Conservation (phyloP, 2,329 filamentous ascomycete species). For the Bisporella sp. region DNA sequence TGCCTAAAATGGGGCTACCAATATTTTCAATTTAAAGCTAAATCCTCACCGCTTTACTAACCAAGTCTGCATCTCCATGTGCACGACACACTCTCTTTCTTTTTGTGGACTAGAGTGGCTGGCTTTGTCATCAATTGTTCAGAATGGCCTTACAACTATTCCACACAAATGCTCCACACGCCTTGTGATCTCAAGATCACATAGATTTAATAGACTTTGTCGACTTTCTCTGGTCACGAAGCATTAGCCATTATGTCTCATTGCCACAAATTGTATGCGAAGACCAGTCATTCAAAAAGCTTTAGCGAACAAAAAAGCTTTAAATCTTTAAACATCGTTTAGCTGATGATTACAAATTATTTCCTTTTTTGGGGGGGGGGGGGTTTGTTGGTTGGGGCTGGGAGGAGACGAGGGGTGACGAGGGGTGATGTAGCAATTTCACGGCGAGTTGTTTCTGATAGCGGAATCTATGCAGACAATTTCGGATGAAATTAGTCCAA, state of each 20-base stretch:
- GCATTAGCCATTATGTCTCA: constrained; percentile 21
- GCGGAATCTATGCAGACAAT: constrained; percentile 34
- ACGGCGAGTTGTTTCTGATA: constrained; percentile 31
- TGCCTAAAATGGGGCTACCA: too few species aligned
- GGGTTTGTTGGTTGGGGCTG: too few species aligned
- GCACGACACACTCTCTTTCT: too few species aligned
- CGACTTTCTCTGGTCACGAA: constrained; percentile 21
- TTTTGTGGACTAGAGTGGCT: too few species aligned
- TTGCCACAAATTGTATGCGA: constrained; percentile 30
- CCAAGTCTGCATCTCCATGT: too few species aligned
- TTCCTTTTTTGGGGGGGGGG: too few species aligned
- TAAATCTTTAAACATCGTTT: too few species aligned
- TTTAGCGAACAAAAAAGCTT: too few species aligned
- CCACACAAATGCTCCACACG: constrained; percentile 11
- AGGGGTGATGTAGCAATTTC: constrained; percentile 29
- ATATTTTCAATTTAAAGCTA: too few species aligned
- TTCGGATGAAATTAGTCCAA: constrained; percentile 35
- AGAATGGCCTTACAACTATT: constrained; percentile 5
- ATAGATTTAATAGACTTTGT: constrained; percentile 19
- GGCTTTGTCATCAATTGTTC: neutral
- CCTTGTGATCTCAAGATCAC: constrained; percentile 19
- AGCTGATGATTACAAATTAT: too few species aligned
- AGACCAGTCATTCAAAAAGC: constrained; percentile 32
- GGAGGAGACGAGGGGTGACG: too few species aligned
- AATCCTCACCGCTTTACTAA: too few species aligned